Conservation (phyloP, 257 asterid genomes). For the Nicotiana undulata region DNA sequence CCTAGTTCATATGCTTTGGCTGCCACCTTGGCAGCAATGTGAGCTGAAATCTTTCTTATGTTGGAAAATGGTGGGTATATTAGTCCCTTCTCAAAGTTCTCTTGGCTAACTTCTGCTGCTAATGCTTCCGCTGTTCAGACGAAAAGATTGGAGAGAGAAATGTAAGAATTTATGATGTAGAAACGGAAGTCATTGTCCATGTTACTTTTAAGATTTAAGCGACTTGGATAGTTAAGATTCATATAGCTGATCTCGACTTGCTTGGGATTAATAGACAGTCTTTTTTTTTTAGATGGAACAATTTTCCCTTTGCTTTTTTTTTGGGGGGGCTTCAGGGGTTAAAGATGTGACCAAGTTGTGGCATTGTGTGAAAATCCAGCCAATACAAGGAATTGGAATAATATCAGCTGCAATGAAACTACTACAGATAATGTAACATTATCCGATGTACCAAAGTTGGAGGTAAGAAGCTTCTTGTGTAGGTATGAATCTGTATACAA, state of each 20-base stretch:
- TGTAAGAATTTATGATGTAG: background rate
- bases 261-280: too few species aligned
- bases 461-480: background rate
- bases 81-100: constrained; percentile 67
- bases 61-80: constrained; percentile 74
- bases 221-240: background rate
- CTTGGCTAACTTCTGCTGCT: constrained; percentile 68
- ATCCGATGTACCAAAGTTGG: background rate
- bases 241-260: background rate
- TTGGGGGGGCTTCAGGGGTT: background rate
- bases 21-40: constrained; percentile 80
- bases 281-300: too few species aligned
- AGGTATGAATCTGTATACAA: too few species aligned
- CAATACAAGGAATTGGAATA: background rate
- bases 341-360: background rate
- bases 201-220: too few species aligned
- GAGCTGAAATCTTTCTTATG: constrained; percentile 84
- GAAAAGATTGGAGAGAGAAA: constrained; percentile 4
- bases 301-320: background rate
- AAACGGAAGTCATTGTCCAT: too few species aligned
- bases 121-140: constrained; percentile 77
- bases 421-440: background rate
- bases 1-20: constrained; percentile 91
- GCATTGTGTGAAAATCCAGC: background rate
- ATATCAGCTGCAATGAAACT: background rate